Base-by-base conservation (phyloP, 2,329 filamentous ascomycete genomes). In the Talaromyces sp. region DNA sequence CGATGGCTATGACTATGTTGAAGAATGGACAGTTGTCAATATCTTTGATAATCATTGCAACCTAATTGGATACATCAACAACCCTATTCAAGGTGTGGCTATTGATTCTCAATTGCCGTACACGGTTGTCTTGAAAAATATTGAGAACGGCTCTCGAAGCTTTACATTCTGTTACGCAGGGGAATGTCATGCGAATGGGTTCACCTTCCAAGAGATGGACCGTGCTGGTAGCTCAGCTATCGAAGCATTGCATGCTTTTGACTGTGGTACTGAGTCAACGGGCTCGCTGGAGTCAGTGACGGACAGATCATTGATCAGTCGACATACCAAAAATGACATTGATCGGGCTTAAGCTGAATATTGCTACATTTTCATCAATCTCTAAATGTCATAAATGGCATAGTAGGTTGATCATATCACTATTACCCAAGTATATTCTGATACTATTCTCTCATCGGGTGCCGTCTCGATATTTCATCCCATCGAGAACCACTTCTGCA, bases 31-130 rank as follows among this genome's bases (percentile, higher is more conserved):
- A 22, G n/a, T 8, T 11, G 57, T 59, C 47, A 54, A 59, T 7
- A 61, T 64, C 27, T 64, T 43, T 27, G 49, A 64, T 49, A n/a
- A 56, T 27, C 15, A 13, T 35, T 64, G 63, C 57, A 64, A 64
- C 11, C 27, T 54, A 25, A 41, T 64, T 7, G 63, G 63, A 31
- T 52, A 54, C 27, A 25, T 61, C 17, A 35, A 43, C 2, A 54
- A 13, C 5, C 57, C 63, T 45, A 6, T 61, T 11, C 15, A 61
- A 27, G 57, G 22, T 3, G n/a, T 64, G 10, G 57, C 57, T 2
- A 56, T 64, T 37, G n/a, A 61, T 25, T 64, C 63, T 39, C 25
- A 61, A 19, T 41, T 64, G 15, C 47, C 63, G 19, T 64, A 22
- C 15, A 64, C 57, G 3, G 63, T 64, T 13, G 63, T 37, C 7